These are phyloP conservation scores for Fusarium algeriense DNA, from an alignment of 2,329 filamentous ascomycete species.

Conservation along the genomic window DNA sequence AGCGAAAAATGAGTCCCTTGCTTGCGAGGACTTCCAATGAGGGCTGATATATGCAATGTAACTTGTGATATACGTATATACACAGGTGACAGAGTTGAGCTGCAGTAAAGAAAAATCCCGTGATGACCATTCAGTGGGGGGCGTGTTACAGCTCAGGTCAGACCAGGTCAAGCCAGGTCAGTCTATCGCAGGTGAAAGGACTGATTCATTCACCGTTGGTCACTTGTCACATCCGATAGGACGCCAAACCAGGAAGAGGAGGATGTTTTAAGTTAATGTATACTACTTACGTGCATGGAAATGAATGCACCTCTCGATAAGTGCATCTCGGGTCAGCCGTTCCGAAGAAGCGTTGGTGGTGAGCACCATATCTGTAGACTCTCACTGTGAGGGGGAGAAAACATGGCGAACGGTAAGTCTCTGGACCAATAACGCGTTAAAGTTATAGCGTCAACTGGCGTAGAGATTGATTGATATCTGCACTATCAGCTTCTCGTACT, in stretches of 20 bases:
- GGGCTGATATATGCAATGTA: neutral
- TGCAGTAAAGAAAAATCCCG: constrained; percentile 15
- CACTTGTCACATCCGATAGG: constrained; percentile 30
- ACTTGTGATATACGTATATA: neutral
- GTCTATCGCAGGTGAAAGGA: neutral
- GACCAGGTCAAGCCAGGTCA: constrained; percentile 2
- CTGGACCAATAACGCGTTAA: neutral
- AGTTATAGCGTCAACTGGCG: constrained; percentile 22
- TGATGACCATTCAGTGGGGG: constrained; percentile 29
- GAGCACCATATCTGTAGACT: neutral
- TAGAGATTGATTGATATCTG: neutral
- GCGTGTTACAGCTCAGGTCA: constrained; percentile 8
- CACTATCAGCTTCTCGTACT: neutral
- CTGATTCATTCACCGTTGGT: constrained; percentile 9
- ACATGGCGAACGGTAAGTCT: neutral
- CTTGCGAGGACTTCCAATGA: constrained; percentile 4
- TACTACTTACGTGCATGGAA: constrained; percentile 15
- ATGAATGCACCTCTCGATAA: constrained; percentile 1
- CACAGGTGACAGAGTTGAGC: constrained; percentile 6
- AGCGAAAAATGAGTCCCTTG: constrained; percentile 12
- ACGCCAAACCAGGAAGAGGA: neutral
- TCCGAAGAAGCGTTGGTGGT: neutral
- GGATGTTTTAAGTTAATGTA: neutral
- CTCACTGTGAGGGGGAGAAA: neutral
- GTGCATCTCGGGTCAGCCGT: constrained; percentile 1